Percentiles rank a stretch among this genome's conserved stretches.
Evolutionary conservation across 306 rosid genomes (phyloP).

Genomic region (Delonix regia): DNA sequence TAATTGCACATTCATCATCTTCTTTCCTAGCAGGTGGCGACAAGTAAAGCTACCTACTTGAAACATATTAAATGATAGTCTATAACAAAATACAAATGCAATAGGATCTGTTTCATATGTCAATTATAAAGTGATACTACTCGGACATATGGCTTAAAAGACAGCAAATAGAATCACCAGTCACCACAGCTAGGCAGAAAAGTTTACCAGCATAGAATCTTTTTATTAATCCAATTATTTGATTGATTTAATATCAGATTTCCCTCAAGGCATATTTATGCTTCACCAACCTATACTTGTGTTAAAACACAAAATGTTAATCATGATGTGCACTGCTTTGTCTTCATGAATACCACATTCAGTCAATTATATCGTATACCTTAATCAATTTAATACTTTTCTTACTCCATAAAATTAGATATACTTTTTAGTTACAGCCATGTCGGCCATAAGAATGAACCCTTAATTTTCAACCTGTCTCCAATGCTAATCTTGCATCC

Average conservation of each 20-base stretch:
- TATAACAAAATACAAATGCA: not conserved
- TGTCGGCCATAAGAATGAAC: not conserved
- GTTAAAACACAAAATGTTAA: not conserved
- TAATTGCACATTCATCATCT: constrained; percentile 14
- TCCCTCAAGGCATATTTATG: not conserved
- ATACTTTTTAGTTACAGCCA: not conserved
- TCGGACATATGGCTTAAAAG: not conserved
- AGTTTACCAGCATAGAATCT: not conserved
- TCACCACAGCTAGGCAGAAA: not conserved
- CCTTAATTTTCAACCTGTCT: not conserved
- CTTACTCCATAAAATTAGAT: not conserved
- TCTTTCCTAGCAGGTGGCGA: not conserved
- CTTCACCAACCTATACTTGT: not conserved
- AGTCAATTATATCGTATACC: not conserved
- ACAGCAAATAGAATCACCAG: not conserved
- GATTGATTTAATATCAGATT: not conserved
- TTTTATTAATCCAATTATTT: not conserved
- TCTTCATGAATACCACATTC: not conserved
- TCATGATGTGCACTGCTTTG: not conserved
- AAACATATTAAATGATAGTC: not conserved
- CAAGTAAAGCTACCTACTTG: not conserved
- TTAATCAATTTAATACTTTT: not conserved
- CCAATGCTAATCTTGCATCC: not conserved
- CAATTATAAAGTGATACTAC: not conserved
- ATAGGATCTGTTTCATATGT: constrained; percentile 11